These are phyloP conservation scores for Begonia loranthoides DNA, from an alignment of 306 rosid species.

Conservation along the genomic window DNA sequence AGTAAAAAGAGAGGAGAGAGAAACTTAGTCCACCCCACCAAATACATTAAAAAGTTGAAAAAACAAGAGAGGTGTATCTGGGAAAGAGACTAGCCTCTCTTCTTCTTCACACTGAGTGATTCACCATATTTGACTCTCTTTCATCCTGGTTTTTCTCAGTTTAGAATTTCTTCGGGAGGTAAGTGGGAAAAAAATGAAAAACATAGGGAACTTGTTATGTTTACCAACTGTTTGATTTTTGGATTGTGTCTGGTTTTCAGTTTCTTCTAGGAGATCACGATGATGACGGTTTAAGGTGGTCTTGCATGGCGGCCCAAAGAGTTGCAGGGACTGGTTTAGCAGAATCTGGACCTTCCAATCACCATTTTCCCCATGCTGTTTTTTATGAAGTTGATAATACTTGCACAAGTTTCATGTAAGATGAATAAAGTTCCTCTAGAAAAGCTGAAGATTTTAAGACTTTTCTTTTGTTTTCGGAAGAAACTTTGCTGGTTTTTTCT, in stretches of 20 bases:
- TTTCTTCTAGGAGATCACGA: background rate
- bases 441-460: background rate
- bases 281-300: background rate
- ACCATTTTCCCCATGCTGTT: constrained; percentile 29
- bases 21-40: no score
- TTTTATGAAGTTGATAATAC: constrained; percentile 51
- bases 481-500: constrained; percentile 4
- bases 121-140: background rate
- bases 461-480: background rate
- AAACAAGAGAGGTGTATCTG: background rate
- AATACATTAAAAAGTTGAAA: no score
- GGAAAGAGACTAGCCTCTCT: background rate
- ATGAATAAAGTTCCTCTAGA: constrained; percentile 1
- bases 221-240: background rate
- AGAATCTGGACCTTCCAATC: no score
- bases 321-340: background rate
- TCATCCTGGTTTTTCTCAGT: background rate
- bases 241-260: no score
- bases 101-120: no score
- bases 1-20: no score
- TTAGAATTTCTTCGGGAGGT: background rate
- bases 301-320: background rate
- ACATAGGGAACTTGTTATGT: background rate
- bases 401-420: constrained; percentile 49
- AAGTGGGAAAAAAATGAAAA: no score